Conservation (phyloP, 176 grass and related monocot species). For the Oryza glumipatula region DNA sequence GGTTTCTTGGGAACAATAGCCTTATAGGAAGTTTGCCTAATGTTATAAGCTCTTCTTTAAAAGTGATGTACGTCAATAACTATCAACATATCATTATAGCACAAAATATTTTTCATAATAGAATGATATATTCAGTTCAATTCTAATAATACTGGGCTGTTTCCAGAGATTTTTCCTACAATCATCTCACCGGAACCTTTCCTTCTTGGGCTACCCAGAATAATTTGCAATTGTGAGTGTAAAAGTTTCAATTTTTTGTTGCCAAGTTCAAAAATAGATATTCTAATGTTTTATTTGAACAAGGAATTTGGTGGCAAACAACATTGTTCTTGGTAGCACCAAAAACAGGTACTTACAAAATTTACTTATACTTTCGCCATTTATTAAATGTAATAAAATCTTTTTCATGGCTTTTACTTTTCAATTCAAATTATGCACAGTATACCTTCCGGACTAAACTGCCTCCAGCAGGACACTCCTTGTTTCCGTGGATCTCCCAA, state of each 20-base stretch:
- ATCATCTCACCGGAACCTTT: constrained; percentile 72
- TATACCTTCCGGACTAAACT: constrained; percentile 58
- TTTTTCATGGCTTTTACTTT: background rate
- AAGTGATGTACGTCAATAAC: constrained; percentile 57
- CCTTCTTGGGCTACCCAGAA: constrained; percentile 66
- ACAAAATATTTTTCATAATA: background rate
- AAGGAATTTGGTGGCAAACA: constrained; percentile 84
- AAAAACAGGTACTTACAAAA: constrained; percentile 52
- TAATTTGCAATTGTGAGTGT: constrained; percentile 72
- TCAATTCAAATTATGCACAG: constrained; percentile 35
- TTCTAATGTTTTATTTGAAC: constrained; percentile 11
- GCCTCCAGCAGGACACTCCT: constrained; percentile 76
- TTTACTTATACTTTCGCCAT: background rate
- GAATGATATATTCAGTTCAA: background rate
- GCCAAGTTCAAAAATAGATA: background rate
- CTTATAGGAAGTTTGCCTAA: constrained; percentile 66
- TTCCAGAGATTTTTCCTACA: constrained; percentile 91
- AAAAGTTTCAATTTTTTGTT: constrained; percentile 19
- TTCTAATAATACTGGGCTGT: constrained; percentile 29
- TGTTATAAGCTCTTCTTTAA: constrained; percentile 54
- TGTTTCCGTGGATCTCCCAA: constrained; percentile 68
- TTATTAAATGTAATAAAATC: background rate
- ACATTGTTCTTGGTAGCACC: constrained; percentile 46
- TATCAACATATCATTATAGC: background rate
- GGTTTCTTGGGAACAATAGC: constrained; percentile 96